Evolutionary conservation across 108 stramenopile genomes (phyloP).

Genomic region (Skeletonema menzelii): DNA sequence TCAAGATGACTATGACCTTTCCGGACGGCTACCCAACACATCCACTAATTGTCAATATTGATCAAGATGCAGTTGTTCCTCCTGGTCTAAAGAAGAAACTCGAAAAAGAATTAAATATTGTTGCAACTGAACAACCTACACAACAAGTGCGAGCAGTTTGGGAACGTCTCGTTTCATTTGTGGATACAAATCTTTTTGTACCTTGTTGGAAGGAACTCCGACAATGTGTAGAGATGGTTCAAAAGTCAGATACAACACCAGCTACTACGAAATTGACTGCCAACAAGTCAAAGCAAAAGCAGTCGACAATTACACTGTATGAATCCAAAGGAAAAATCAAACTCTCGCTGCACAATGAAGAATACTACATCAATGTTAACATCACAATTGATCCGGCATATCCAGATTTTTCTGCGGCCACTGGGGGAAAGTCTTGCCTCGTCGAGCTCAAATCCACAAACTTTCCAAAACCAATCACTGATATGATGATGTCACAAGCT

Average conservation of each 20-base stretch:
- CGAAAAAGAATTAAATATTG: slow-evolving; percentile 33
- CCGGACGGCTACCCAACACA: slow-evolving; percentile 46
- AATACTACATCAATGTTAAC: slow-evolving; percentile 36
- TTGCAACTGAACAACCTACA: slow-evolving; percentile 11
- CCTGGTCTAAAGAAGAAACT: slow-evolving; percentile 57
- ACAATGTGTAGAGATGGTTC: slow-evolving; percentile 19
- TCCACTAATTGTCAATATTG: slow-evolving; percentile 36
- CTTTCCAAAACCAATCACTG: slow-evolving; percentile 46
- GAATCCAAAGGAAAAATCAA: slow-evolving; percentile 48
- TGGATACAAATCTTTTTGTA: slow-evolving; percentile 48
- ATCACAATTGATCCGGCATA: slow-evolving; percentile 51
- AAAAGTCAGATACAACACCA: slow-evolving; percentile 5
- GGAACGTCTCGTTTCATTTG: slow-evolving; percentile 27
- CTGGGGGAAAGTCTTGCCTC: slow-evolving; percentile 26
- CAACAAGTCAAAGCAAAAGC: slow-evolving; percentile 1
- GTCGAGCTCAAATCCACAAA: slow-evolving; percentile 48
- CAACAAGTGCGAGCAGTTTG: slow-evolving; percentile 43
- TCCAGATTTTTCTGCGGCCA: slow-evolving; percentile 36
- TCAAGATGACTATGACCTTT: slow-evolving; percentile 48
- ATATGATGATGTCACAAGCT: slow-evolving; percentile 53
- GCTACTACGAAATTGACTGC: neutral
- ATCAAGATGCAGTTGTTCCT: slow-evolving; percentile 37
- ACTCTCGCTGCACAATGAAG: slow-evolving; percentile 24
- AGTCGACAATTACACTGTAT: slow-evolving; percentile 30
- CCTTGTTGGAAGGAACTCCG: slow-evolving; percentile 58